These are phyloP conservation scores for Gyromitra esculenta DNA, from an alignment of 2,329 filamentous ascomycete genomes.

Conservation along the genomic window DNA sequence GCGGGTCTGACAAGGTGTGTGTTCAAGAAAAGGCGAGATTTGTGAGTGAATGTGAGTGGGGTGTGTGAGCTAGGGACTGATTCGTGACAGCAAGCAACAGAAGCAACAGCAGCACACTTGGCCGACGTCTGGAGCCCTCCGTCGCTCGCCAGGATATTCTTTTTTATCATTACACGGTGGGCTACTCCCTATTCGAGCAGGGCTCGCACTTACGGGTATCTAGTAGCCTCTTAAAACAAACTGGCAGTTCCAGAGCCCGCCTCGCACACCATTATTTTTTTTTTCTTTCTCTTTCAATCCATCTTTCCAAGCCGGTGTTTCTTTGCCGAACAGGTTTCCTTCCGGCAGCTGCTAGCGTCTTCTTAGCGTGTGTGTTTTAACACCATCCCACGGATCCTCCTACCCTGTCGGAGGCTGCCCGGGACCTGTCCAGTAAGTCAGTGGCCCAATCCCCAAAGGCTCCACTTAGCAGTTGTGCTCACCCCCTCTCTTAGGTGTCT, in stretches of 20 bases:
- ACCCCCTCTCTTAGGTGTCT: constrained; percentile 47
- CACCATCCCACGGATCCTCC: constrained; percentile 42
- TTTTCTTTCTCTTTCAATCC: constrained; percentile 15
- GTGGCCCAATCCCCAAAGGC: constrained; percentile 13
- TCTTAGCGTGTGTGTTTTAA: constrained; percentile 43
- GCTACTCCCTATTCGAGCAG: constrained; percentile 24
- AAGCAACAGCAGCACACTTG: constrained; percentile 45
- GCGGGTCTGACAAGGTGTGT: constrained; percentile 34
- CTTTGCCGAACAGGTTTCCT: constrained; percentile 42
- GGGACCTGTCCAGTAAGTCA: constrained; percentile 25
- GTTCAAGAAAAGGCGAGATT: constrained; percentile 34
- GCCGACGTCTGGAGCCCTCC: constrained; percentile 38
- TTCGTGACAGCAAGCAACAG: constrained; percentile 49
- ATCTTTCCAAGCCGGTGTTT: constrained; percentile 29
- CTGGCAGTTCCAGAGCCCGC: constrained; percentile 30
- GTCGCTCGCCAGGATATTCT: constrained; percentile 40
- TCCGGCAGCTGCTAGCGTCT: constrained; percentile 46
- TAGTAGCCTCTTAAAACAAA: constrained; percentile 24
- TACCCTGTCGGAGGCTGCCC: constrained; percentile 19
- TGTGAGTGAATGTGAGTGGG: constrained; percentile 47
- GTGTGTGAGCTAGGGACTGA: constrained; percentile 47
- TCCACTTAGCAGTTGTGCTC: constrained; percentile 17
- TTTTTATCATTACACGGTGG: constrained; percentile 29
- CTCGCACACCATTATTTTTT: constrained; percentile 19
- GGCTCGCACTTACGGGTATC: constrained; percentile 28